Evolutionary conservation across 345 rosid species (phyloP).

Genomic region (Carallia brachiata): DNA sequence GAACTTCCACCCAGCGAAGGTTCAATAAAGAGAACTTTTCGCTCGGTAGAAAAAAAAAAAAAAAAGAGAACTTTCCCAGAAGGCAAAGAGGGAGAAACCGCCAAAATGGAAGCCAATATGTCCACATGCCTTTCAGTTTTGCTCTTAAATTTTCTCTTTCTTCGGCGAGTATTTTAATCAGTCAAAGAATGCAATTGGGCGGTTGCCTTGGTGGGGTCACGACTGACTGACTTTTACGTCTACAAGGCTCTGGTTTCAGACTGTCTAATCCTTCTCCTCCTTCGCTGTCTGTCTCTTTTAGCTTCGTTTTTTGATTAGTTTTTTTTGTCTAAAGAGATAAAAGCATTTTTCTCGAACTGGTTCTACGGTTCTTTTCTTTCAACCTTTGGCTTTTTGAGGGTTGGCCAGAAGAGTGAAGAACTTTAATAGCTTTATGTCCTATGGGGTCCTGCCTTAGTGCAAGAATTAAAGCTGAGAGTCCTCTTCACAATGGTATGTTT

Average conservation of each 20-base stretch:
- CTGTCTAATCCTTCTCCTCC: background rate
- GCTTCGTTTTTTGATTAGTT: background rate
- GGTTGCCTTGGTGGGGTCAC: slow-evolving; percentile 22
- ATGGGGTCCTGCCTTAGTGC: slow-evolving; percentile 85
- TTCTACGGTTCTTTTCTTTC: background rate
- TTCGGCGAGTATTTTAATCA: background rate
- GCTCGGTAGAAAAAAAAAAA: no score
- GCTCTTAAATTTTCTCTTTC: background rate
- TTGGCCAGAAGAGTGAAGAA: background rate
- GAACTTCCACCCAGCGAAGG: slow-evolving; percentile 15
- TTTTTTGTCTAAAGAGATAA: background rate
- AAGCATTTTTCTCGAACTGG: slow-evolving; percentile 1
- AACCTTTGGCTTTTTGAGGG: slow-evolving; percentile 1
- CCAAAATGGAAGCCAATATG: slow-evolving; percentile 19
- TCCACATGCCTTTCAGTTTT: background rate
- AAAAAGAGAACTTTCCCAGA: slow-evolving; percentile 20
- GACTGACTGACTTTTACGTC: slow-evolving; percentile 20
- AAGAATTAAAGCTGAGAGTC: slow-evolving; percentile 49
- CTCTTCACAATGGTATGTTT: slow-evolving; percentile 43
- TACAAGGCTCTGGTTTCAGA: slow-evolving; percentile 31
- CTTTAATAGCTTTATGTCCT: background rate
- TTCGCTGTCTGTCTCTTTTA: slow-evolving; percentile 5
- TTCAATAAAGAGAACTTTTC: slow-evolving; percentile 17
- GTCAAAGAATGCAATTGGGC: slow-evolving; percentile 33
- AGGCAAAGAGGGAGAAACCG: slow-evolving; percentile 16